Base-by-base conservation (phyloP, 2,329 filamentous ascomycete genomes). In the Colletotrichum godetiae region DNA sequence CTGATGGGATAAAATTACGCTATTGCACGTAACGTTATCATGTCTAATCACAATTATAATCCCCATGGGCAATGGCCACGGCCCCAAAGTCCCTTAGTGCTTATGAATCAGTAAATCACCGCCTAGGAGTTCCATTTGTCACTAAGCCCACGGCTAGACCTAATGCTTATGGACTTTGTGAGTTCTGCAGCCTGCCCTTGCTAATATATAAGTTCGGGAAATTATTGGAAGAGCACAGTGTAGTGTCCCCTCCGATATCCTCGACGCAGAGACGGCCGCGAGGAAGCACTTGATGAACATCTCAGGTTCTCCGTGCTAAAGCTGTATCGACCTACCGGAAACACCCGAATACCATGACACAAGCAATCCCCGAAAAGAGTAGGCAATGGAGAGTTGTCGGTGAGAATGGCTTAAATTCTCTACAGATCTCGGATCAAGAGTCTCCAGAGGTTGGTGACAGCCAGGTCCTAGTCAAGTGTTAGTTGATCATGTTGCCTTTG, bases 401-500 rank as follows among this genome's bases (percentile, higher is more conserved):
- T 11, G 24, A 61, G 46, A 49, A 61, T 22, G 72, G 72, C 3
- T 10, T 62, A 4, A 46, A 65, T 4, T 74, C 62, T 6, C 67
- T 75, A 4, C 29, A 49, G 11, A 59, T 72, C n/a, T 67, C 58
- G 3, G 67, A 72, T 31, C 53, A 68, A 11, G 6, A 37, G 1
- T 4, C 71, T 10, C 59, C 74, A 27, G 62, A 60, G 5, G 6
- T 75, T 1, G 71, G 74, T 6, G 71, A 74, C 11, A 57, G 66
- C 22, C 57, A 75, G 37, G 74, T 75, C 5, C 49, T 75, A 3
- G 74, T 75, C 19, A 74, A 63, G 37, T 42, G 71, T 75, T 7
- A 29, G 58, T 49, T 8, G 82, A 84, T 61, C 86, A 84, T 4
- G 86, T 87, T 37, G 83, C 89, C 63, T 89, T 81, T 89, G 85